Conservation (phyloP, 2,329 filamentous ascomycete species). For the Phaeophleospora eucalypticola region DNA sequence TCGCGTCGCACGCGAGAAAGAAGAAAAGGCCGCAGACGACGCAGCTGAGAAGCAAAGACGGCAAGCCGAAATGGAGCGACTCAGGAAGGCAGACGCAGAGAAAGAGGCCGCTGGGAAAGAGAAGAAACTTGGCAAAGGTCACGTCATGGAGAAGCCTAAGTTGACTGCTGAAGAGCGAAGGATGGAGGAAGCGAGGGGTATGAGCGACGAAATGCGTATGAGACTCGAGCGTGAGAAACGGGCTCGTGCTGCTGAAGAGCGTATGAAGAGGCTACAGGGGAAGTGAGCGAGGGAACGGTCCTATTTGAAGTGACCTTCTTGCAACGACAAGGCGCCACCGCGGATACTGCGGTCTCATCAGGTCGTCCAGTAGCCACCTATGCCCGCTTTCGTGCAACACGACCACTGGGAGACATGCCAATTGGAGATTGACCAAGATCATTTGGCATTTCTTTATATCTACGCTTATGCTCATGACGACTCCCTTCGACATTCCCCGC, state of each 20-base stretch:
- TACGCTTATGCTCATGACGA: too few species aligned
- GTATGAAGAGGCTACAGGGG: conserved; percentile 63
- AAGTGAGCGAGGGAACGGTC: too few species aligned
- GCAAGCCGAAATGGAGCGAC: conserved; percentile 67
- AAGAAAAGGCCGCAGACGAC: conserved; percentile 65
- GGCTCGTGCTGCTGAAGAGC: conserved; percentile 86
- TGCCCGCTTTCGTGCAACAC: too few species aligned
- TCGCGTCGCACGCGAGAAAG: conserved; percentile 65
- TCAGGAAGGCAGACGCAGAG: conserved; percentile 63
- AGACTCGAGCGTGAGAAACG: conserved; percentile 82
- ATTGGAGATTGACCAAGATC: too few species aligned
- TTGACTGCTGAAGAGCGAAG: conserved; percentile 77
- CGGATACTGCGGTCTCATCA: too few species aligned
- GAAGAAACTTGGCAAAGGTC: conserved; percentile 49
- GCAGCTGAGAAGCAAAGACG: conserved; percentile 57
- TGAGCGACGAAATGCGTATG: conserved; percentile 83
- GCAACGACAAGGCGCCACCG: too few species aligned
- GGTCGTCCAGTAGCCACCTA: too few species aligned
- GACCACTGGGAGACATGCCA: too few species aligned
- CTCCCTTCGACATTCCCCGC: too few species aligned
- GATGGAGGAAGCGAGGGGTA: conserved; percentile 76
- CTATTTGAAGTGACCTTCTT: too few species aligned
- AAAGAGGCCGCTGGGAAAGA: conserved; percentile 48
- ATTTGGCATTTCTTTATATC: too few species aligned
- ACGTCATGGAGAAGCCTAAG: conserved; percentile 49